Conservation (phyloP, 306 rosid species). For the Fragaria vesca region DNA sequence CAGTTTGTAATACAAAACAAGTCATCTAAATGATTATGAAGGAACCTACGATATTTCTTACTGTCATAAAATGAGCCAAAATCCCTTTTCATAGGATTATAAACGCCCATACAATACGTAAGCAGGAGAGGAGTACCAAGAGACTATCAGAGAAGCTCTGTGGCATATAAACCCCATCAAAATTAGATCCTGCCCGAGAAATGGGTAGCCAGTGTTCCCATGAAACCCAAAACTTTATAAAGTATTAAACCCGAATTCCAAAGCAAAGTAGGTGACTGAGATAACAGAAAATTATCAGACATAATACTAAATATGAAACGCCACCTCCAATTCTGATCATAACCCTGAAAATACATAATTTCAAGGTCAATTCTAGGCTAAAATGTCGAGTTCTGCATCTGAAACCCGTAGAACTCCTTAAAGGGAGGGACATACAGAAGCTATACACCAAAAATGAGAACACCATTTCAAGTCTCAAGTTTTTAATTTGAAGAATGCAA, state of each 20-base stretch:
- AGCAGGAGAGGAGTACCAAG: slow-evolving; percentile 43
- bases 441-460: background rate
- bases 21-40: slow-evolving; percentile 1
- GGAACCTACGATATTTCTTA: background rate
- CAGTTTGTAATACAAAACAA: background rate
- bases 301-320: too few relatives aligned
- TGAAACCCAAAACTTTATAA: slow-evolving; percentile 21
- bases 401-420: too few relatives aligned
- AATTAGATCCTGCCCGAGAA: slow-evolving; percentile 64
- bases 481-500: background rate
- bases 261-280: too few relatives aligned
- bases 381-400: too few relatives aligned
- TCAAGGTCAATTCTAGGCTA: too few relatives aligned
- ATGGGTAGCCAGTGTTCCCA: slow-evolving; percentile 57
- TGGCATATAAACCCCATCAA: slow-evolving; percentile 87
- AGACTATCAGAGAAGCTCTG: slow-evolving; percentile 86
- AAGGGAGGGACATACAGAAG: background rate
- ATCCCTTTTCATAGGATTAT: too few relatives aligned
- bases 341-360: too few relatives aligned
- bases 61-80: background rate
- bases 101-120: too few relatives aligned
- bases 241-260: background rate
- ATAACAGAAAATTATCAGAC: too few relatives aligned
- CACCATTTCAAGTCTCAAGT: background rate
- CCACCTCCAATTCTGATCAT: too few relatives aligned